Evolutionary conservation across 1,284 basidiomycete genomes (phyloP), one percentile per base, ranked within the genome.

Genomic region (Chalciporus sp.): DNA sequence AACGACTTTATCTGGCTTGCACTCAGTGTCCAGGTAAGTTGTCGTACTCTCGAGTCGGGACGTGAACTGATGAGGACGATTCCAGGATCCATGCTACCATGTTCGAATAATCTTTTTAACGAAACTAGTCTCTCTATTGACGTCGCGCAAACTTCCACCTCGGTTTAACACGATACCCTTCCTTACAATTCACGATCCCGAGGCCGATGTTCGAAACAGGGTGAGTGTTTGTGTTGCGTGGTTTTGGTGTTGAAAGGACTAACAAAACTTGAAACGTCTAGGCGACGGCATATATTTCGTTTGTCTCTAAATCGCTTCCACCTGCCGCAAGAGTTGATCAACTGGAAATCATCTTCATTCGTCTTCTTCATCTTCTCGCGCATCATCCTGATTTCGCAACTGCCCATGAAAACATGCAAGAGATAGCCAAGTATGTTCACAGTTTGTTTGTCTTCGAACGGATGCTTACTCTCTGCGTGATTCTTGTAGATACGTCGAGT

Each of bases 331-430:
- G 83, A 39, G 75, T 94, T 9, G 78, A 85, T 23, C 73, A 84
- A 44, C 81, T 96, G 53, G 96, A 98, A 67, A 75, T 88, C 54
- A 83, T 89, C 1, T 91, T 98, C 62, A 84, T 95, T 29, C 86
- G 95, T 5, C 74, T 98, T 14, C 76, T 99, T 6, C 91, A 95
- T 65, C 71, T 96, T 1, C 77, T 99, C 2, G 91, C 95, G 0
- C 94, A 97, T 67, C 96, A 99, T 72, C 95, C 96, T 2, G 96
- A 99, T 71, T 94, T 95, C 64, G 78, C 76, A 42, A 74, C 77
- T 19, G 74, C 74, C 6, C 78, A 83, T 41, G 85, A 87, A 46
- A 83, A 83, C 29, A 69, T 94, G 27, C 77, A 84, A 42, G 88
- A 90, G 58, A 84, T 90, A 60, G 83, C 87, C 4, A 90, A 86